Base-by-base conservation (phyloP, 768 basidiomycete species). In the Russula dissimulans region DNA sequence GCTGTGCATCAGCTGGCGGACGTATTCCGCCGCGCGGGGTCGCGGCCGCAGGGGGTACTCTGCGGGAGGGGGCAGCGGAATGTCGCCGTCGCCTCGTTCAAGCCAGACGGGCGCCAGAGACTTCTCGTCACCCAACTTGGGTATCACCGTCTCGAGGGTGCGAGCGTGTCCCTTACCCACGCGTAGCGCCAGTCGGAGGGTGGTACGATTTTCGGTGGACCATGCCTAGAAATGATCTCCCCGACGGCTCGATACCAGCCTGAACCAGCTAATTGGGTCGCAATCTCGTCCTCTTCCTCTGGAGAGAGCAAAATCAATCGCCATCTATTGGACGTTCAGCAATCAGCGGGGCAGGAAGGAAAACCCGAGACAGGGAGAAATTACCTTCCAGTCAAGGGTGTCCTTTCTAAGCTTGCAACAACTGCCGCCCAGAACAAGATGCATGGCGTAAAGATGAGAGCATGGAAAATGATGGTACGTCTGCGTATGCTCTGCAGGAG, bases 281-380 rank as follows among this genome's bases (percentile, higher is more conserved):
- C 84, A 44, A 97, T 90, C 34, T 84, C 84, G 54, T 94, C 91
- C 69, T 97, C 94, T 73, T 97, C 94, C 65, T 92, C 89, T 2
- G 94, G 93, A 4, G 91, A 93, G 15, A 97, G 79, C 9, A 95
- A 77, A 61, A 97, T 95, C 66, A 93, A 72, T 55, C 94, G 81
- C 87, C 88, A 90, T 68, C 92, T 91, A 64, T 32, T 32, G 7
- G n/a, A 56, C 9, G 3, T 14, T 34, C 4, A 34, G 22, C 22
- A 3, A 41, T 31, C 58, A 65, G 60, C 22, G 49, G 17, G 29
- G 26, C n/a, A 42, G 38, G 22, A 12, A 18, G 34, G 15, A 18
- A 17, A 41, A n/a, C 41, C 17, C 36, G 41, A 26, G 22, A 14
- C 31, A 26, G n/a, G n/a, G n/a, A 34, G 18, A 44, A 10, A 39